Evolutionary conservation across 2,329 filamentous ascomycete species (phyloP).

Genomic region (Ambrosiella beaveri): DNA sequence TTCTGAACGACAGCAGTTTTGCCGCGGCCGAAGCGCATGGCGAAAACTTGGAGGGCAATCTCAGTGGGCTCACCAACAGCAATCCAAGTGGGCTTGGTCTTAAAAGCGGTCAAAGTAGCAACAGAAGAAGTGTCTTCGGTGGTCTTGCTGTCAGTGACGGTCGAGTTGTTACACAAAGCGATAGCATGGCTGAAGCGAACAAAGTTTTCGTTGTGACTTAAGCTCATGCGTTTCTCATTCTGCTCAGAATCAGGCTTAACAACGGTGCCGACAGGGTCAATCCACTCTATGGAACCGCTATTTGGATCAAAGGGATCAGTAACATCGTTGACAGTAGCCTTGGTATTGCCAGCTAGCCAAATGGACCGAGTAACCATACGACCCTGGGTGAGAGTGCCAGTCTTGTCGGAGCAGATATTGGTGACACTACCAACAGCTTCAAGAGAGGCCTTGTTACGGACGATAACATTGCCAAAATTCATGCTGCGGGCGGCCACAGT

Average conservation of each 20-base stretch:
- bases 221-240: slow-evolving; percentile 13
- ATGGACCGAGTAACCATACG: slow-evolving; percentile 49
- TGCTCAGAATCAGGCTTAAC: slow-evolving; percentile 5
- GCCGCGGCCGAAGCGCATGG: slow-evolving; percentile 45
- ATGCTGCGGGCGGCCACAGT: slow-evolving; percentile 48
- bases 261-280: slow-evolving; percentile 18
- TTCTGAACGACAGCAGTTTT: slow-evolving; percentile 24
- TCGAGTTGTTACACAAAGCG: slow-evolving; percentile 44
- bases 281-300: slow-evolving; percentile 34
- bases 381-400: slow-evolving; percentile 47
- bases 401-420: slow-evolving; percentile 55
- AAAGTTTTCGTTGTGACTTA: slow-evolving; percentile 20
- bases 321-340: slow-evolving; percentile 35
- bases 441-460: slow-evolving; percentile 46
- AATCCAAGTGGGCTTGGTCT: slow-evolving; percentile 28
- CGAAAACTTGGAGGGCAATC: slow-evolving; percentile 57
- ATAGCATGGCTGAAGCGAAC: slow-evolving; percentile 35
- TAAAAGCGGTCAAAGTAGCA: slow-evolving; percentile 1
- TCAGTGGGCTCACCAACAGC: slow-evolving; percentile 53
- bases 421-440: slow-evolving; percentile 54
- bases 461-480: slow-evolving; percentile 46
- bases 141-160: slow-evolving; percentile 27
- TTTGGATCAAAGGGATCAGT: slow-evolving; percentile 45
- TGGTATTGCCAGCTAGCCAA: slow-evolving; percentile 38
- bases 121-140: slow-evolving; percentile 8